Percentiles rank a stretch among this genome's conserved stretches.
phyloP scores from a whole-genome alignment of 495 filamentous ascomycete genomes.

The Tuber magnatum region DNA sequence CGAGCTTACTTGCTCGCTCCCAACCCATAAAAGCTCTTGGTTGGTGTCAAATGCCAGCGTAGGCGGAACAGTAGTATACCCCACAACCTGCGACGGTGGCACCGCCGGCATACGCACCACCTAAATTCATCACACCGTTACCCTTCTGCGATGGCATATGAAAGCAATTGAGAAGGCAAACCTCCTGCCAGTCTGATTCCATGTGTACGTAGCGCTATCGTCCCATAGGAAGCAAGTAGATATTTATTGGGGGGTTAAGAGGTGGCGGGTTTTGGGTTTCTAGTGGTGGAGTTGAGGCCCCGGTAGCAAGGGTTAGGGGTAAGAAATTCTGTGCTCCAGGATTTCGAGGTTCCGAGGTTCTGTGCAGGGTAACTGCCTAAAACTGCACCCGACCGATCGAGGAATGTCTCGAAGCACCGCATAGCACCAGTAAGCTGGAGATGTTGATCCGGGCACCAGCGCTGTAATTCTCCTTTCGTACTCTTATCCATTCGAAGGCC shows the following conservation, averaged over 20 bases:
- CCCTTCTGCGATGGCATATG: background rate
- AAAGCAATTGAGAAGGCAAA: conserved; percentile 6
- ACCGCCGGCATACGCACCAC: conserved; percentile 33
- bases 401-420: background rate
- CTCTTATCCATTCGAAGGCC: too few relatives aligned
- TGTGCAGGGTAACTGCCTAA: background rate
- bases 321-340: background rate
- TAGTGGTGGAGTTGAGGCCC: conserved; percentile 1
- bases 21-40: conserved; percentile 85
- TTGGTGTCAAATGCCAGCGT: conserved; percentile 71
- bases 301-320: background rate
- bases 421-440: background rate
- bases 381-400: background rate
- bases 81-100: conserved; percentile 29
- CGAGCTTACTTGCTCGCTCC: conserved; percentile 70
- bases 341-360: background rate
- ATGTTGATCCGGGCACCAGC: background rate
- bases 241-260: background rate
- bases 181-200: conserved; percentile 42
- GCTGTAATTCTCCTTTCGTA: background rate
- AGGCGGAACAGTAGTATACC: conserved; percentile 28
- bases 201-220: conserved; percentile 25
- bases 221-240: conserved; percentile 14
- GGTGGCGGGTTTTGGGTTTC: background rate
- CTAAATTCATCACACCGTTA: conserved; percentile 20